These are phyloP conservation scores for Salvia sclarea DNA, from an alignment of 305 asterid genomes.

Conservation along the genomic window DNA sequence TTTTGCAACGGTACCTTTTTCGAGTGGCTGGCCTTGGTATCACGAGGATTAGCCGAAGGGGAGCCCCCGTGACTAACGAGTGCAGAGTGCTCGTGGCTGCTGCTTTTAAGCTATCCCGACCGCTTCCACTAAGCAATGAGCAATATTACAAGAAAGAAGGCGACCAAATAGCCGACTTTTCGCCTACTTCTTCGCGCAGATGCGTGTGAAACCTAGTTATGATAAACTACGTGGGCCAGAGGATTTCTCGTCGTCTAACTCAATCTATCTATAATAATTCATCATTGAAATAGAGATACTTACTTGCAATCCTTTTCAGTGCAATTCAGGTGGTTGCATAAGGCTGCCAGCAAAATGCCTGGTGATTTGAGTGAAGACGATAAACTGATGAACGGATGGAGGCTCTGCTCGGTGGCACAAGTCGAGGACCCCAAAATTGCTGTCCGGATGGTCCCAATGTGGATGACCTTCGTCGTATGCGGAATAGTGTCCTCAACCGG, in stretches of 20 bases:
- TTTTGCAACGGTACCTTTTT: conserved; percentile 30
- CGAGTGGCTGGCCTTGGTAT: not conserved
- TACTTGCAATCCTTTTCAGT: not conserved
- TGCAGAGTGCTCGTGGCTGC: conserved; percentile 46
- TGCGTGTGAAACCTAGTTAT: not conserved
- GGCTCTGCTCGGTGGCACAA: conserved; percentile 24
- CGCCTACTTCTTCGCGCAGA: conserved; percentile 2
- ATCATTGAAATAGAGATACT: not conserved
- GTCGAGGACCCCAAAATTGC: conserved; percentile 36
- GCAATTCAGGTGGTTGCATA: conserved; percentile 37
- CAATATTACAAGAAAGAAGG: not conserved
- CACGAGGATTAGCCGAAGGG: not conserved
- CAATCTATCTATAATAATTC: not conserved
- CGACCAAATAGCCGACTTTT: not conserved
- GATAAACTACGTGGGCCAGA: not conserved
- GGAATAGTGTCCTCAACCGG: conserved; percentile 46
- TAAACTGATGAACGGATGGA: conserved; percentile 5
- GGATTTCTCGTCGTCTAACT: not conserved
- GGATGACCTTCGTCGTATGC: conserved; percentile 43
- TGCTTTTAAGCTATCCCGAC: conserved; percentile 22
- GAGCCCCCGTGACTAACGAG: conserved; percentile 9
- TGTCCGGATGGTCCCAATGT: conserved; percentile 42
- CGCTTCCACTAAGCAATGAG: not conserved
- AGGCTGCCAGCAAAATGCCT: conserved; percentile 36
- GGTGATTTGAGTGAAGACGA: not conserved